A percentile compares a stretch with the other conserved stretches of the same genome.
Evolutionary conservation across 2,329 filamentous ascomycete species (phyloP).

Genomic region (Xylaria sp.): DNA sequence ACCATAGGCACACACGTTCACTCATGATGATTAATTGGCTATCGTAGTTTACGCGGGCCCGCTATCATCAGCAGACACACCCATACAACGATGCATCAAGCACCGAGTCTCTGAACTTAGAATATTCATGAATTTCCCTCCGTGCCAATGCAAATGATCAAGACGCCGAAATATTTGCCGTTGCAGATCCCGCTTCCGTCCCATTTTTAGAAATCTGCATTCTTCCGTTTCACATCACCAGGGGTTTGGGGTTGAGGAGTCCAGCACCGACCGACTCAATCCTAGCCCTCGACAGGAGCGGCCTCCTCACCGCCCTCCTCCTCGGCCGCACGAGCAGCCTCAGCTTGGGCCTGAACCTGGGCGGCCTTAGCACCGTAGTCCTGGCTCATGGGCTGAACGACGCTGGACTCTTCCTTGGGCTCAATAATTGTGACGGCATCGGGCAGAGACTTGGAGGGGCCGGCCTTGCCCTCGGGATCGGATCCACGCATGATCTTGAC

Average conservation of each 20-base stretch:
- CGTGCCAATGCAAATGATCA: conserved; percentile 43
- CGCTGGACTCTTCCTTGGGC: conserved; percentile 98
- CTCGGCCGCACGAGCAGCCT: conserved; percentile 66
- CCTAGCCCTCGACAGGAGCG: conserved; percentile 59
- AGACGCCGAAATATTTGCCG: conserved; percentile 47
- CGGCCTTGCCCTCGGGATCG: conserved; percentile 98
- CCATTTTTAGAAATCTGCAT: conserved; percentile 28
- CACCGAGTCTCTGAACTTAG: conserved; percentile 36
- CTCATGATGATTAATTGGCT: conserved; percentile 39
- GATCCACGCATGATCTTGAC: conserved; percentile 99
- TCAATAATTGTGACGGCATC: conserved; percentile 99
- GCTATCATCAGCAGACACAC: conserved; percentile 27
- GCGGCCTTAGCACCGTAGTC: conserved; percentile 96
- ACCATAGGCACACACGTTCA: conserved; percentile 15
- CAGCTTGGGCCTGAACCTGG: conserved; percentile 72
- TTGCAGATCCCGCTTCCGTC: conserved; percentile 36
- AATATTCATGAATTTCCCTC: conserved; percentile 39
- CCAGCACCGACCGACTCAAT: conserved; percentile 54
- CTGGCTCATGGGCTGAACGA: conserved; percentile 95
- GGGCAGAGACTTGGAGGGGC: conserved; percentile 95
- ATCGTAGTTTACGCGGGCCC: conserved; percentile 39
- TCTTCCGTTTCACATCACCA: conserved; percentile 31
- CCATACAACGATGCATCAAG: conserved; percentile 40
- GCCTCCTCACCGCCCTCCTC: conserved; percentile 66
- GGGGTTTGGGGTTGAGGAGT: conserved; percentile 45